Evolutionary conservation across 257 asterid species (phyloP), one percentile per base, ranked within the genome.

Genomic region (Penstemon eatonii): DNA sequence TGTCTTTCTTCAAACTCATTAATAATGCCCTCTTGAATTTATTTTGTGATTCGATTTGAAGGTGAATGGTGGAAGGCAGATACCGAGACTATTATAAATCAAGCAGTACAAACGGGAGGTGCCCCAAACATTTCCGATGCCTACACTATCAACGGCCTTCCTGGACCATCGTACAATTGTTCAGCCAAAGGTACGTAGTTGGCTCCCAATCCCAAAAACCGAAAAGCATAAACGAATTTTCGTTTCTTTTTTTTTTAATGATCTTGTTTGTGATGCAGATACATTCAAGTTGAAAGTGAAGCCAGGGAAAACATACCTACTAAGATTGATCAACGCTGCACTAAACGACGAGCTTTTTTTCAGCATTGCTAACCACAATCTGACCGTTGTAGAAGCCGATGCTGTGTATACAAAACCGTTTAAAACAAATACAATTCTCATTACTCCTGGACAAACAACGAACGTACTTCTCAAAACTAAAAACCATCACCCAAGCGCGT

Each of bases 1-100:
- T 19, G 9, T 36, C 9, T 25, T 25, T 25, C 33, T 25, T 25
- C 33, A 25, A 25, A 25, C 33, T 25, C 33, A 2, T 25, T 25
- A 25, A 2, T 42, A 19, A 55, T 45, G 5, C 3, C 33, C 9
- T 43, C 33, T 13, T 51, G 4, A 19, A 25, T 6, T 44, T 62
- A 40, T 10, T 55, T 4, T 47, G 51, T 73, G 49, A 19, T 63
- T 64, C 56, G 25, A 12, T 49, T 42, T 67, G 25, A 54, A 87
- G 92, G 95, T 40, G 92, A 87, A 69, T 85, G 95, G 95, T 87
- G 89, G 87, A 87, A 87, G 73, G 78, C 78, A 6, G 86, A 87
- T 39, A 83, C 91, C 0, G 89, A 87, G 72, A 68, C 70, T 1
- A 59, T 85, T 2, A 83, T 87, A 46, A 85, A 36, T 59, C 87